phyloP scores from a whole-genome alignment of 208 protist species.

The Crithidia thermophila region DNA sequence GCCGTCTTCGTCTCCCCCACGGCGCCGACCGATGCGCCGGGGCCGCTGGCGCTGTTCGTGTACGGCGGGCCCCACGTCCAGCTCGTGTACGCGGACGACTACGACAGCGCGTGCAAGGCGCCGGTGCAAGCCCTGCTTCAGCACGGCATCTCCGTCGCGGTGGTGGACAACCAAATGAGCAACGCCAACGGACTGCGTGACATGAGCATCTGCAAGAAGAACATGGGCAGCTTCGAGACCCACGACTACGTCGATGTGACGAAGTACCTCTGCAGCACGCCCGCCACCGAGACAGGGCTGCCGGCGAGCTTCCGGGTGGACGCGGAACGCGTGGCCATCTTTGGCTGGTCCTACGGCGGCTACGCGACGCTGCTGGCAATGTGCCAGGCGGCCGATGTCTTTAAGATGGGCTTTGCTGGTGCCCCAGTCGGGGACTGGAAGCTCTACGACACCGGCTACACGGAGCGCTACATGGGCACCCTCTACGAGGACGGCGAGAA shows the following conservation, averaged over 20 bases:
- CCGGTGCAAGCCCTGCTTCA: conserved; percentile 68
- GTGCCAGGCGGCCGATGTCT: conserved; percentile 77
- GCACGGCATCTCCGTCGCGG: conserved; percentile 75
- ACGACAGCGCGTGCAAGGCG: conserved; percentile 42
- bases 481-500: conserved; percentile 38
- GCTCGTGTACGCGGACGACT: conserved; percentile 75
- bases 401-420: conserved; percentile 82
- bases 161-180: conserved; percentile 90
- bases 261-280: conserved; percentile 38
- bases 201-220: conserved; percentile 82
- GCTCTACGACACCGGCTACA: conserved; percentile 93
- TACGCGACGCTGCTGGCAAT: conserved; percentile 89
- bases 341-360: conserved; percentile 91
- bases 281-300: conserved; percentile 19
- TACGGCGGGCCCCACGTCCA: conserved; percentile 92
- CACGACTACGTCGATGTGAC: conserved; percentile 81
- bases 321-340: conserved; percentile 73
- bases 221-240: conserved; percentile 87
- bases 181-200: conserved; percentile 80
- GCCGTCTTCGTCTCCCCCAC: conserved; percentile 61
- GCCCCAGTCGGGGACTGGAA: conserved; percentile 88
- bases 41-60: conserved; percentile 74
- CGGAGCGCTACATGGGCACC: conserved; percentile 89
- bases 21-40: conserved; percentile 13
- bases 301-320: conserved; percentile 60